Evolutionary conservation across 2,329 filamentous ascomycete species (phyloP), one percentile per base, ranked within the genome.

Genomic region (Thermomyces lanuginosus): DNA sequence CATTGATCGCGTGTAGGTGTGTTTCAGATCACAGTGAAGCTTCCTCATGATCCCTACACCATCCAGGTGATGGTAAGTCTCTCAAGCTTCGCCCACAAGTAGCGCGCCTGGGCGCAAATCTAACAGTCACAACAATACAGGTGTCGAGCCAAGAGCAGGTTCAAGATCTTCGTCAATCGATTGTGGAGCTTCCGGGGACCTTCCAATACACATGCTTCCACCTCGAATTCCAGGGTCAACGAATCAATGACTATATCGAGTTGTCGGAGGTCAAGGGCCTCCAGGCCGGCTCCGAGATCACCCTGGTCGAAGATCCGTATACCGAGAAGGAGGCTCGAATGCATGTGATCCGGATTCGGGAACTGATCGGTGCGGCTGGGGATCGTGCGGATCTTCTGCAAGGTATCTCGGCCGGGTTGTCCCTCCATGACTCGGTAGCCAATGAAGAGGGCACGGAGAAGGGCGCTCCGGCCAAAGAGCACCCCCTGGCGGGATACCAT

Each of bases 181-280:
- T 98, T 50, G 83, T 93, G 58, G 89, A 98, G 56, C 68, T 83
- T 26, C 89, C 89, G 4, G 68, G 76, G 33, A 91, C 86, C 27
- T 89, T 93, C 60, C 83, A 92, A 56, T 93, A 93, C 62, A 92
- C 89, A 28, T 98, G 89, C 64, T 98, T 98, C 63, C 89, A 98
- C 58, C 73, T 98, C 44, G 84, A 95, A 59, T 75, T 84, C 59
- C 75, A 80, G 33, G 81, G 82, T 40, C 64, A 79, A 55, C 77
- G 79, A 38, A 76, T 98, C 65, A 95, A 95, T 54, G 89, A 98
- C 56, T 95, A 89, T 44, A 69, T 91, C 33, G 77, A 91, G 51
- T 69, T 98, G 35, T 83, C 81, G 29, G 86, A 98, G 49, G 78
- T 98, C 29, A 67, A 77, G 24, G 82, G 71, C 30, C 68, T 98